Percentiles rank a stretch among this genome's conserved stretches.
These are phyloP conservation scores for Dichotomopilus funicola DNA, from an alignment of 2,329 filamentous ascomycete genomes.

Conservation along the genomic window DNA sequence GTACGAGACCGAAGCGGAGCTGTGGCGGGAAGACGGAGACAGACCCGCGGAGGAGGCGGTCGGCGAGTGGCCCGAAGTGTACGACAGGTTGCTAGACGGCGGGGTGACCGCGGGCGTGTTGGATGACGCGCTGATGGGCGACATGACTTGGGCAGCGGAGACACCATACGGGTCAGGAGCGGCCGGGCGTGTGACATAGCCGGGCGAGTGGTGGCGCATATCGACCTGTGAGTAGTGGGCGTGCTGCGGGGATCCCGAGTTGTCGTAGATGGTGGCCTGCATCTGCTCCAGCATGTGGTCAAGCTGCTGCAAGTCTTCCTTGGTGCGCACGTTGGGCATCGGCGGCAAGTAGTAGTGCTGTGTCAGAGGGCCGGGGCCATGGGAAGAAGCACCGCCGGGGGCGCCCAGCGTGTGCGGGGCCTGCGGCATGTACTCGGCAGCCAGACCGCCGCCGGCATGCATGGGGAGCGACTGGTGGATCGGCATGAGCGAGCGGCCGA, in stretches of 20 bases:
- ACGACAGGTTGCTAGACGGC: constrained; percentile 67
- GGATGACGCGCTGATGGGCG: constrained; percentile 52
- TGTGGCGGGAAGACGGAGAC: constrained; percentile 59
- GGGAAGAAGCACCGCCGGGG: constrained; percentile 43
- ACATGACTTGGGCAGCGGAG: constrained; percentile 52
- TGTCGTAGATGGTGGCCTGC: constrained; percentile 94
- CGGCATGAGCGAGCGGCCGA: constrained; percentile 80
- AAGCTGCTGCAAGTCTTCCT: constrained; percentile 88
- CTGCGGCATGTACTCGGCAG: constrained; percentile 49
- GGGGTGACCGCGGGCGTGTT: constrained; percentile 72
- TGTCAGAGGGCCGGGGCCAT: constrained; percentile 48
- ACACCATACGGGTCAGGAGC: constrained; percentile 30
- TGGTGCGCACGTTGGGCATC: constrained; percentile 82
- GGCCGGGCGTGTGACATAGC: constrained; percentile 25
- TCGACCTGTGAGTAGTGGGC: constrained; percentile 66
- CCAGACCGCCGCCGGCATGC: constrained; percentile 43
- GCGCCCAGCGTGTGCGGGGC: constrained; percentile 42
- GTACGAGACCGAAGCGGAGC: constrained; percentile 60
- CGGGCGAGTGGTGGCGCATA: constrained; percentile 42
- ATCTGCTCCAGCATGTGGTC: constrained; percentile 94
- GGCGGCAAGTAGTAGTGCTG: constrained; percentile 84
- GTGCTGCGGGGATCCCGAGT: constrained; percentile 65
- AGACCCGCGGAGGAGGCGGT: constrained; percentile 63
- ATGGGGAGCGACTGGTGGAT: constrained; percentile 66
- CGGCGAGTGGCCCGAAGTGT: constrained; percentile 71